Conservation (phyloP, 805 yeast genomes). For the Starmerella sp. region DNA sequence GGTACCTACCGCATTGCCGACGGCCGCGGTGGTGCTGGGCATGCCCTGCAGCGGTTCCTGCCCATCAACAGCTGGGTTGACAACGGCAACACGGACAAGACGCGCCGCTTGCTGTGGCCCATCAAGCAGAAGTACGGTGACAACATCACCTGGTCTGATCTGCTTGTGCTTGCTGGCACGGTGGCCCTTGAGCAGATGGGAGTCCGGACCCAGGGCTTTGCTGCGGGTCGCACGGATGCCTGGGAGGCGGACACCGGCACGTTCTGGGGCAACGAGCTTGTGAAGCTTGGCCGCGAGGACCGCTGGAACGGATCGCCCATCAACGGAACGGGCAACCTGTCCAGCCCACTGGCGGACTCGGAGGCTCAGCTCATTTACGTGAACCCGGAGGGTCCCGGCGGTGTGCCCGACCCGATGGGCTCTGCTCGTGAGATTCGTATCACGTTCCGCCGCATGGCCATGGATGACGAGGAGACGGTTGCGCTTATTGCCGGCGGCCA, state of each 20-base stretch:
- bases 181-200: conserved; percentile 20
- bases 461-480: conserved; percentile 20
- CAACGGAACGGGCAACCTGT: conserved; percentile 12
- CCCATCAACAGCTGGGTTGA: conserved; percentile 19
- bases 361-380: conserved; percentile 17
- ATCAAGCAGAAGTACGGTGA: conserved; percentile 21
- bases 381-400: conserved; percentile 21
- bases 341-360: conserved; percentile 14
- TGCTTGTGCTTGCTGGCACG: conserved; percentile 17
- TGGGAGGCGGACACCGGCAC: conserved; percentile 18
- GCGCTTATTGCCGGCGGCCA: conserved; percentile 21
- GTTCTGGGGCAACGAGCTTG: conserved; percentile 18
- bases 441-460: conserved; percentile 20
- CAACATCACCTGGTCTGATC: conserved; percentile 18
- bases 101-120: conserved; percentile 19
- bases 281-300: conserved; percentile 12
- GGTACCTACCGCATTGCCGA: conserved; percentile 21
- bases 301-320: conserved; percentile 15
- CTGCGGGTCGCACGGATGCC: conserved; percentile 18
- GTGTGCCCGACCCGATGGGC: conserved; percentile 11
- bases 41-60: conserved; percentile 17
- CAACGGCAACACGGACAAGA: conserved; percentile 20
- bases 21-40: conserved; percentile 20
- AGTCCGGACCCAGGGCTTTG: conserved; percentile 15
- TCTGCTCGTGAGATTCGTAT: conserved; percentile 18